Evolutionary conservation across 2,329 filamentous ascomycete species (phyloP).

Genomic region (Hymenoscyphus infarciens): DNA sequence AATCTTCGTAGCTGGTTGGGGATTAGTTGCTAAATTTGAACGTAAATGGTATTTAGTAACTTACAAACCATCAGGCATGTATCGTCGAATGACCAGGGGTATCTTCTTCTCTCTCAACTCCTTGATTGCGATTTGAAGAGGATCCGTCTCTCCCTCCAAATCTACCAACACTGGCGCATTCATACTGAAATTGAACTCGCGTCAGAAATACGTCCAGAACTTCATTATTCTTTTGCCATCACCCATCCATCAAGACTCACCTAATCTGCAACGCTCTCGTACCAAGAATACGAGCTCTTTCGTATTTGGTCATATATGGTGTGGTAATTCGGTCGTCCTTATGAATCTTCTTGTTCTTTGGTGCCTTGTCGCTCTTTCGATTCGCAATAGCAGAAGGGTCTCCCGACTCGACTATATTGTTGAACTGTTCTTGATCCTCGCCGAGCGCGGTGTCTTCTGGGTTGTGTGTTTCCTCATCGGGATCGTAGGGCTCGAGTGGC

Average conservation of each 20-base stretch:
- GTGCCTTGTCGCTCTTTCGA: constrained; percentile 52
- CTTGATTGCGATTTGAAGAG: constrained; percentile 94
- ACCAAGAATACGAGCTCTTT: constrained; percentile 87
- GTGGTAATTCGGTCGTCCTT: constrained; percentile 87
- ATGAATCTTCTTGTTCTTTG: constrained; percentile 83
- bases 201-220: background rate
- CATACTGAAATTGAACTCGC: constrained; percentile 61
- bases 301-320: constrained; percentile 99
- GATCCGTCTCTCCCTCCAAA: constrained; percentile 95
- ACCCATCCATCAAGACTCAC: constrained; percentile 46
- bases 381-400: constrained; percentile 59
- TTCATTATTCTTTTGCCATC: background rate
- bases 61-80: constrained; percentile 94
- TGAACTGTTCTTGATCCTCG: constrained; percentile 49
- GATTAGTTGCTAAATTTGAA: constrained; percentile 4
- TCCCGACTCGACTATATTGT: constrained; percentile 53
- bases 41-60: constrained; percentile 37
- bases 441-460: constrained; percentile 52
- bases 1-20: constrained; percentile 76
- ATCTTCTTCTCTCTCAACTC: constrained; percentile 99
- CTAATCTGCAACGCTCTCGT: constrained; percentile 95
- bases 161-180: constrained; percentile 96
- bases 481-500: constrained; percentile 53
- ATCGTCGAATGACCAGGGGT: constrained; percentile 87
- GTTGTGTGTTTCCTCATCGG: constrained; percentile 49